Conservation (phyloP, 2,329 filamentous ascomycete species). For the Neopestalotiopsis rosae region DNA sequence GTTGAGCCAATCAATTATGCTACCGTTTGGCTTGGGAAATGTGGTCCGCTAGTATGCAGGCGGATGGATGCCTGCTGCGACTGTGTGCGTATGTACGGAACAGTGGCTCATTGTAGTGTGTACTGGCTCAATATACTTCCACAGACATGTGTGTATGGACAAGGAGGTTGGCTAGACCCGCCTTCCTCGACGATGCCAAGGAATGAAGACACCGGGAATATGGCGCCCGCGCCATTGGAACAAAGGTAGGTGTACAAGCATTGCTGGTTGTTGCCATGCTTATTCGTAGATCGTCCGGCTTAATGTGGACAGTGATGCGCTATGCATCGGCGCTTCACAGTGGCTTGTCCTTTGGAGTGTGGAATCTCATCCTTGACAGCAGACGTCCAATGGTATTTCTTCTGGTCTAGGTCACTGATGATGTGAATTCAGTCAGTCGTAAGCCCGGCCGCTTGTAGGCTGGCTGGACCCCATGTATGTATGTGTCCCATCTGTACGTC, state of each 20-base stretch:
- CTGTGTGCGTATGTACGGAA: not conserved
- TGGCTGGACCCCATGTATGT: not conserved
- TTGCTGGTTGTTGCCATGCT: not conserved
- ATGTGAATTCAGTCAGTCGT: not conserved
- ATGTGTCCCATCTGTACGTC: not conserved
- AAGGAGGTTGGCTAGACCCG: conserved; percentile 2
- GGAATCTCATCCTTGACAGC: conserved; percentile 3
- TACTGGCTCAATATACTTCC: not conserved
- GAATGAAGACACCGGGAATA: not conserved
- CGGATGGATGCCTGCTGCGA: not conserved
- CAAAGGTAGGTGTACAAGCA: not conserved
- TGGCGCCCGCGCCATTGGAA: not conserved
- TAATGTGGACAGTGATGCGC: not conserved
- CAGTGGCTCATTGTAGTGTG: not conserved
- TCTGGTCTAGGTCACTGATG: not conserved
- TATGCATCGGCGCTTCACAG: not conserved
- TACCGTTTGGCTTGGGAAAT: not conserved
- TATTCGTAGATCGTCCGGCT: not conserved
- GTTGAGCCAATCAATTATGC: not conserved
- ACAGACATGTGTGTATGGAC: not conserved
- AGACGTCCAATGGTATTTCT: not conserved
- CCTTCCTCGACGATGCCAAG: conserved; percentile 1
- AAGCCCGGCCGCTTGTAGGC: not conserved
- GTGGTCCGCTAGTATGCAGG: not conserved
- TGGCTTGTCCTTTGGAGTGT: not conserved